phyloP scores from a whole-genome alignment of 2,329 filamentous ascomycete species.

The Pestalotiopsis sp. region DNA sequence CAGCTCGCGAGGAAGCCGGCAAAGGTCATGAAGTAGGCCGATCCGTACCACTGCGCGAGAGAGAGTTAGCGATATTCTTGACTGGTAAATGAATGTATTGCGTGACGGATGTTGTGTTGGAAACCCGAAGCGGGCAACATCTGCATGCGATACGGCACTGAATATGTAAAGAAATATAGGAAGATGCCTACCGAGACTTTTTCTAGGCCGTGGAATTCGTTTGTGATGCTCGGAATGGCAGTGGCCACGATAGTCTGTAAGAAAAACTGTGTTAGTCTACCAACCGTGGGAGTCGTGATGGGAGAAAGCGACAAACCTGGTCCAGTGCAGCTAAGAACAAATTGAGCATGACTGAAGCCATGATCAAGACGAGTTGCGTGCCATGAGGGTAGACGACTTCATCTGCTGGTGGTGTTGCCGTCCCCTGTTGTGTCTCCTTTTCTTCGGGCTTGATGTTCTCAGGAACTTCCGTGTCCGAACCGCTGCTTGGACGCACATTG shows the following conservation, averaged over 20 bases:
- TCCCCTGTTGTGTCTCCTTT: not conserved
- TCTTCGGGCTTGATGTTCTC: not conserved
- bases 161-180: too few relatives aligned
- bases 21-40: slow-evolving; percentile 38
- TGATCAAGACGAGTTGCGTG: not conserved
- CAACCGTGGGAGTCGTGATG: not conserved
- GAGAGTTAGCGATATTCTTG: too few relatives aligned
- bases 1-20: slow-evolving; percentile 42
- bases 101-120: too few relatives aligned
- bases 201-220: slow-evolving; percentile 38
- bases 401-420: not conserved
- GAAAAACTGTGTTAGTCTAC: not conserved
- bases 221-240: slow-evolving; percentile 40
- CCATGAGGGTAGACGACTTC: not conserved
- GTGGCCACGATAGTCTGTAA: not conserved
- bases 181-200: slow-evolving; percentile 32
- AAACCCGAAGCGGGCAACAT: too few relatives aligned
- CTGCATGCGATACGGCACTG: too few relatives aligned
- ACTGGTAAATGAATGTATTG: too few relatives aligned
- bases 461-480: not conserved
- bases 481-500: not conserved
- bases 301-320: not conserved
- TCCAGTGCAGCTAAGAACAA: not conserved
- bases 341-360: not conserved
- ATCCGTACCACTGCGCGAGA: slow-evolving; percentile 30